A percentile compares a stretch with the other conserved stretches of the same genome.
phyloP scores from a whole-genome alignment of 208 protist genomes.

The Leishmania lainsoni region DNA sequence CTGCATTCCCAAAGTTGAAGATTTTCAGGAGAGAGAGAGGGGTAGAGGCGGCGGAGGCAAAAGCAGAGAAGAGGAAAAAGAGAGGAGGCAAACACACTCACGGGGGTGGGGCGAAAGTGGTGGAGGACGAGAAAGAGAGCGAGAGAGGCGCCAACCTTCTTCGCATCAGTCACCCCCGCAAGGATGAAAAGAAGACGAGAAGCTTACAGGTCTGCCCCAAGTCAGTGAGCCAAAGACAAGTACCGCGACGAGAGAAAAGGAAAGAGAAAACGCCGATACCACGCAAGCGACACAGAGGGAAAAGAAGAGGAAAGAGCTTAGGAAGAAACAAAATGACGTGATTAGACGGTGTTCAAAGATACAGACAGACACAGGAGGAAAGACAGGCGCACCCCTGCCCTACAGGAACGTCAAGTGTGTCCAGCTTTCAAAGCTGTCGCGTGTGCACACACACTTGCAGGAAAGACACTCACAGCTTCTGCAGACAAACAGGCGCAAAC shows the following conservation, averaged over 20 bases:
- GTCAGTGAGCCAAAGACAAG: slow-evolving; percentile 10
- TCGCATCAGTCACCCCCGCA: not conserved
- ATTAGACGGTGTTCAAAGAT: not conserved
- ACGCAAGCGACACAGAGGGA: not conserved
- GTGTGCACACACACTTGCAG: not conserved
- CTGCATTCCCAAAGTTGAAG: slow-evolving; percentile 13
- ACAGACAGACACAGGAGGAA: not conserved
- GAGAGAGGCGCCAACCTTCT: slow-evolving; percentile 4
- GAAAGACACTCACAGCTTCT: not conserved
- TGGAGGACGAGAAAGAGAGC: slow-evolving; percentile 4
- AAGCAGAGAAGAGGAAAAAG: slow-evolving; percentile 4
- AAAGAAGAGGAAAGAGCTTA: not conserved
- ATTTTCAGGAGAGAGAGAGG: slow-evolving; percentile 1
- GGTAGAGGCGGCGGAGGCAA: not conserved
- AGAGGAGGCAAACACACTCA: not conserved
- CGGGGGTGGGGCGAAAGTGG: not conserved
- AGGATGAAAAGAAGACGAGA: not conserved
- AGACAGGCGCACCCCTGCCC: not conserved
- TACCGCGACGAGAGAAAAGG: not conserved
- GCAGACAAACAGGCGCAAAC: not conserved
- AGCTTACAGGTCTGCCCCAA: not conserved
- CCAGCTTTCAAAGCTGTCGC: not conserved
- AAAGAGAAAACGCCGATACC: not conserved
- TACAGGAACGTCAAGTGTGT: not conserved
- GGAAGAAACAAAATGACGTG: not conserved